These are phyloP conservation scores for Camptophora hylomeconis DNA, from an alignment of 2,329 filamentous ascomycete genomes.

Conservation along the genomic window DNA sequence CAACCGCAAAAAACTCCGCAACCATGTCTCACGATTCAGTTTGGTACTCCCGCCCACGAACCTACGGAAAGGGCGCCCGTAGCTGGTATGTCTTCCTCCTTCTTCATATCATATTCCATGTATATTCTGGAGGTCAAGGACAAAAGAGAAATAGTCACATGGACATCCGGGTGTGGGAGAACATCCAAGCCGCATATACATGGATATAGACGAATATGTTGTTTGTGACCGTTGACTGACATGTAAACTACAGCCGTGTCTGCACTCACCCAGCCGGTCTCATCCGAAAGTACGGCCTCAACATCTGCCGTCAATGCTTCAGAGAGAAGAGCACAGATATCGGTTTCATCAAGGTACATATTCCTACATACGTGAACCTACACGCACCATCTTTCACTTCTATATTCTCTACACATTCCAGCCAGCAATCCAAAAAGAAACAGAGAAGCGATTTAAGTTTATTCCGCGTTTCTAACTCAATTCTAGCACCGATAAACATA, in stretches of 20 bases:
- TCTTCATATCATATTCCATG: neutral
- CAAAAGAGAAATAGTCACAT: conserved; percentile 1
- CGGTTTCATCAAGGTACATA: conserved; percentile 57
- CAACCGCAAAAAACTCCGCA: conserved; percentile 27
- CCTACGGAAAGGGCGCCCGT: conserved; percentile 22
- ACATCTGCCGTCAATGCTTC: conserved; percentile 60
- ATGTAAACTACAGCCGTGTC: conserved; percentile 57
- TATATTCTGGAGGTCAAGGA: neutral
- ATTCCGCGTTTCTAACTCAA: neutral
- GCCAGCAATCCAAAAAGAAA: neutral
- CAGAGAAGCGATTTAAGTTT: neutral
- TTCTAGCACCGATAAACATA: conserved; percentile 5
- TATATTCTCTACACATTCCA: neutral
- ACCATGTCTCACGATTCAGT: conserved; percentile 88
- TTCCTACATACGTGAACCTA: too few species aligned
- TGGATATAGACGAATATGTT: neutral
- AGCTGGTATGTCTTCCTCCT: conserved; percentile 16
- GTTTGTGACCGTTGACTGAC: conserved; percentile 17
- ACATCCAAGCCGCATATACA: neutral
- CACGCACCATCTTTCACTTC: too few species aligned
- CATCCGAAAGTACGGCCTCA: conserved; percentile 98
- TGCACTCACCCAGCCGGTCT: conserved; percentile 96
- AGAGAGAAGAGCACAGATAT: conserved; percentile 55
- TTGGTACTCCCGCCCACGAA: conserved; percentile 97
- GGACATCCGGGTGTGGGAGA: neutral